These are phyloP conservation scores for Globisporangium paddicum DNA, from an alignment of 352 stramenopile genomes.

Conservation along the genomic window DNA sequence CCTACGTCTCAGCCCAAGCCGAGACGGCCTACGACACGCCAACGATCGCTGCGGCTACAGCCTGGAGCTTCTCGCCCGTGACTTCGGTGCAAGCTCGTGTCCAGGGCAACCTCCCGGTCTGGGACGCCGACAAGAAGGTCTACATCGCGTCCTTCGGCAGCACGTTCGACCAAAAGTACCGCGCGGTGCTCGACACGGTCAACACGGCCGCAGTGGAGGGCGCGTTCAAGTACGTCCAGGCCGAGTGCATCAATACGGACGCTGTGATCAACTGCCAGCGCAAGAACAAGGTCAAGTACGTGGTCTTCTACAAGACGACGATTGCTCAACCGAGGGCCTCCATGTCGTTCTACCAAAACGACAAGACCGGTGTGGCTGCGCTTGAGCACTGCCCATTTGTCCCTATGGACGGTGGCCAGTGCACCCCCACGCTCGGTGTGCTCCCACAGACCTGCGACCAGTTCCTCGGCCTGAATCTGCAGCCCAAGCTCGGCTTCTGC, in stretches of 20 bases:
- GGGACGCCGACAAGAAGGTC: constrained; percentile 16
- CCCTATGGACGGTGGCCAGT: constrained; percentile 59
- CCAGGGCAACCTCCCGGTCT: constrained; percentile 39
- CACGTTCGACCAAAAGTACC: constrained; percentile 24
- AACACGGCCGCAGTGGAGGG: constrained; percentile 77
- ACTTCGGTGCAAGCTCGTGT: constrained; percentile 54
- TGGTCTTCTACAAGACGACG: constrained; percentile 29
- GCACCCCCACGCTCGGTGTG: constrained; percentile 33
- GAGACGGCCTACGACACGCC: too few relatives aligned
- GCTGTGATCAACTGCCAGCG: constrained; percentile 20
- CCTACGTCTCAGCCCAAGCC: too few relatives aligned
- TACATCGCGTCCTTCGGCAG: constrained; percentile 25
- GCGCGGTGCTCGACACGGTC: constrained; percentile 47
- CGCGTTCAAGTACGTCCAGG: constrained; percentile 76
- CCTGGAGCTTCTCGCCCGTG: constrained; percentile 12
- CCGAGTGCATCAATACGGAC: constrained; percentile 50
- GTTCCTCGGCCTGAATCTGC: constrained; percentile 38
- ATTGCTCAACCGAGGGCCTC: constrained; percentile 36
- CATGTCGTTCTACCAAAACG: not conserved
- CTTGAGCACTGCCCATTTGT: constrained; percentile 55
- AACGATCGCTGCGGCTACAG: too few relatives aligned
- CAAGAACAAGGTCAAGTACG: constrained; percentile 31
- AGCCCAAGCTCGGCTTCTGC: constrained; percentile 36
- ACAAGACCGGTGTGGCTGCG: not conserved
- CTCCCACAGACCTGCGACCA: constrained; percentile 39